Conservation (phyloP, 1,284 basidiomycete species). For the Boletellus sp. region DNA sequence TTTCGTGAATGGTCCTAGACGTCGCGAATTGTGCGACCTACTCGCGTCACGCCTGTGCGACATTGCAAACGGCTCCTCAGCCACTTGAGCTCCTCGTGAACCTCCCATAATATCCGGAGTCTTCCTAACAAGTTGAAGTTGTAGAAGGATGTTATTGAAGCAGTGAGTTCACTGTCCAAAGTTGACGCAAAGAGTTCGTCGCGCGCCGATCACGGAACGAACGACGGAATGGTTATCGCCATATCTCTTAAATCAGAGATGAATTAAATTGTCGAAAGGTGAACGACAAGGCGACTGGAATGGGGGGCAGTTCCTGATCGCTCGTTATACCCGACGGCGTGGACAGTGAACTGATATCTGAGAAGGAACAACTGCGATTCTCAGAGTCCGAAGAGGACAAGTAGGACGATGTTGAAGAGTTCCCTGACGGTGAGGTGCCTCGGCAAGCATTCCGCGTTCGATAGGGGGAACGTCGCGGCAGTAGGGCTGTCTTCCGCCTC, state of each 20-base stretch:
- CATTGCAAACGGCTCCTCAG: not conserved
- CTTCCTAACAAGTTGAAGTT: too few species aligned
- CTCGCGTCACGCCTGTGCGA: not conserved
- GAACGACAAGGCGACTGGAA: constrained; percentile 3
- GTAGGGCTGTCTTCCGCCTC: constrained; percentile 8
- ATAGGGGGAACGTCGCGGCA: constrained; percentile 8
- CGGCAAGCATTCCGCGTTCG: not conserved
- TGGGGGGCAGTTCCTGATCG: constrained; percentile 1
- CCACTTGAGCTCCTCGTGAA: too few species aligned
- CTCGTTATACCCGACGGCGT: not conserved
- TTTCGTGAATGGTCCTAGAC: not conserved
- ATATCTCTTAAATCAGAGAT: not conserved
- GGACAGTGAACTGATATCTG: not conserved
- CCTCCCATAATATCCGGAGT: too few species aligned
- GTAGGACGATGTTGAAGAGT: constrained; percentile 4
- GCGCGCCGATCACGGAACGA: not conserved
- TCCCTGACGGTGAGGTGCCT: constrained; percentile 8
- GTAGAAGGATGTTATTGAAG: not conserved
- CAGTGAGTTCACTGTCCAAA: not conserved
- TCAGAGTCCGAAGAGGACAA: constrained; percentile 6
- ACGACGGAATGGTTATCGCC: not conserved
- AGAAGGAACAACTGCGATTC: constrained; percentile 1
- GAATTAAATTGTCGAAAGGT: not conserved
- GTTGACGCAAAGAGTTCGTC: not conserved
- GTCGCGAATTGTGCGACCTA: not conserved